These are phyloP conservation scores for Cyclotella distinguenda DNA, from an alignment of 108 stramenopile species.

Conservation along the genomic window DNA sequence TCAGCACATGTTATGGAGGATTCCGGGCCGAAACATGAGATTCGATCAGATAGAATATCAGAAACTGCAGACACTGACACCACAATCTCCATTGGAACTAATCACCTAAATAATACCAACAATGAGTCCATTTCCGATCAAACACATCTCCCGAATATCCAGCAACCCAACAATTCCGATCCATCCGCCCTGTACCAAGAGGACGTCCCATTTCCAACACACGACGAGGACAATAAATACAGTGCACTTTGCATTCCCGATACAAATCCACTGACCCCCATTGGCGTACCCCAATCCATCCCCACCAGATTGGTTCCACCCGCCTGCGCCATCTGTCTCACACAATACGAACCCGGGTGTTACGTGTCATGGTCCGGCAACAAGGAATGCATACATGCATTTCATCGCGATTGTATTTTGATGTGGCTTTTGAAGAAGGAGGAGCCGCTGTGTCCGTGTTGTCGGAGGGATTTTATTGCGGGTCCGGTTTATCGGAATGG, in stretches of 20 bases:
- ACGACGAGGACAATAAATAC: conserved; percentile 26
- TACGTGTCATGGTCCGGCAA: conserved; percentile 76
- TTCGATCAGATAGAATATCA: too few species aligned
- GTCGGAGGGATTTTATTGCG: conserved; percentile 74
- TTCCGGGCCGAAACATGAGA: too few species aligned
- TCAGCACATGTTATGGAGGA: too few species aligned
- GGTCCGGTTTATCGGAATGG: too few species aligned
- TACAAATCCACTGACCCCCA: not conserved
- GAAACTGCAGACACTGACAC: too few species aligned
- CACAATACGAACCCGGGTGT: conserved; percentile 57
- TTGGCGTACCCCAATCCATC: conserved; percentile 3
- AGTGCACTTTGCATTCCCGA: conserved; percentile 28
- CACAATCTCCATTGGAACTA: too few species aligned
- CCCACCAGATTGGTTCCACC: conserved; percentile 43
- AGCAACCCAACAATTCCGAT: not conserved
- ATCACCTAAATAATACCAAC: too few species aligned
- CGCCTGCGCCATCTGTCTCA: conserved; percentile 74
- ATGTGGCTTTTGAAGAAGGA: conserved; percentile 65
- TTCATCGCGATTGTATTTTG: conserved; percentile 76
- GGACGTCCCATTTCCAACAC: not conserved
- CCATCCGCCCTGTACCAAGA: conserved; percentile 1
- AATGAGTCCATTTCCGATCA: too few species aligned
- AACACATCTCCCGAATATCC: too few species aligned
- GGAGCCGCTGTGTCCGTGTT: conserved; percentile 74
- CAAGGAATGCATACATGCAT: conserved; percentile 64